phyloP scores from a whole-genome alignment of 495 filamentous ascomycete species.

The Penicillium waksmanii region DNA sequence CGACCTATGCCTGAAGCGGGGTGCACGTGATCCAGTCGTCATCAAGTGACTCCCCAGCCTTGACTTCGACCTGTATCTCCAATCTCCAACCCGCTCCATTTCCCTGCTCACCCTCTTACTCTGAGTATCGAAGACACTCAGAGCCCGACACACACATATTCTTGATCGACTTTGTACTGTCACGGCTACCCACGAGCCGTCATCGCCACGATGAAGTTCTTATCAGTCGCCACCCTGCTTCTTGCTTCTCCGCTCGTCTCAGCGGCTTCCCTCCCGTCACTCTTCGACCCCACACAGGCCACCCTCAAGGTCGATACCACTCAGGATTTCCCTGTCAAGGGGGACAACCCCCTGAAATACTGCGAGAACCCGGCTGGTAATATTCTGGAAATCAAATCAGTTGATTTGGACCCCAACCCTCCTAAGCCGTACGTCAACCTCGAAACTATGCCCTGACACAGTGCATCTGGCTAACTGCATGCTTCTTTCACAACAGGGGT shows the following conservation, averaged over 20 bases:
- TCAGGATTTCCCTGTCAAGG: conserved; percentile 33
- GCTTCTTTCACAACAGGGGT: conserved; percentile 60
- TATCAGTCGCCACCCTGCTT: conserved; percentile 39
- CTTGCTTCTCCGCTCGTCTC: conserved; percentile 38
- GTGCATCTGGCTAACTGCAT: conserved; percentile 15
- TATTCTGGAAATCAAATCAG: conserved; percentile 73
- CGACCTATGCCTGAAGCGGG: conserved; percentile 16
- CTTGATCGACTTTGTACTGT: not conserved
- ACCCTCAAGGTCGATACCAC: conserved; percentile 25
- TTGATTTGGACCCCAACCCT: conserved; percentile 84
- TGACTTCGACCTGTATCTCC: not conserved
- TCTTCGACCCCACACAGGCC: conserved; percentile 38
- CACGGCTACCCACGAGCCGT: not conserved
- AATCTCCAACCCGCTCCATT: not conserved
- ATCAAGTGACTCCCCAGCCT: conserved; percentile 33
- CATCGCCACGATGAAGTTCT: conserved; percentile 51
- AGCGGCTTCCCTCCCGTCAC: conserved; percentile 30
- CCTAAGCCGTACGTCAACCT: conserved; percentile 73
- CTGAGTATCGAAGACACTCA: not conserved
- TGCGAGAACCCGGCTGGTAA: conserved; percentile 66
- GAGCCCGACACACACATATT: not conserved
- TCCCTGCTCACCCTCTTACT: not conserved
- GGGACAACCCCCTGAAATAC: conserved; percentile 57
- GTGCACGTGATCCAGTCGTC: conserved; percentile 27
- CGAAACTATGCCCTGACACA: not conserved